Percentiles rank a stretch among this genome's conserved stretches.
Conservation (phyloP, 306 rosid genomes). For the Vicia villosa region DNA sequence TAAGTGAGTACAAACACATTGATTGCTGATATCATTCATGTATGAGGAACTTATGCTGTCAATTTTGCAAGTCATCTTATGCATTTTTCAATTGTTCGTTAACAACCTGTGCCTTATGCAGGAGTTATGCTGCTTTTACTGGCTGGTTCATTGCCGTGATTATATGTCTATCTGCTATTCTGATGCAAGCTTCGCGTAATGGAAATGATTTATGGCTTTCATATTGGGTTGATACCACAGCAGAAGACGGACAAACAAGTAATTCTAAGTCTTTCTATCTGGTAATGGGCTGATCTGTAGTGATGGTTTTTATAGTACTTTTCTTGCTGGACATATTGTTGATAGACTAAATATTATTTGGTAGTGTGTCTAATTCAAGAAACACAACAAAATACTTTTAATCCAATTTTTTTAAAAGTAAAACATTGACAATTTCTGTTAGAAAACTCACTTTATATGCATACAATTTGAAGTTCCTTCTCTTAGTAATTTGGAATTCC, state of each 20-base stretch:
- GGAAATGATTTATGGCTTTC: conserved; percentile 98
- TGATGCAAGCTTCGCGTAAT: conserved; percentile 96
- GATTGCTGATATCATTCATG: background rate
- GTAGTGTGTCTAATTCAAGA: conserved; percentile 11
- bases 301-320: conserved; percentile 6
- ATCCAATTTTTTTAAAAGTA: too few relatives aligned
- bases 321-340: conserved; percentile 29
- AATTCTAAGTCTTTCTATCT: conserved; percentile 76
- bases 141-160: conserved; percentile 69
- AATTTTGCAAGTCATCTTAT: conserved; percentile 15
- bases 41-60: conserved; percentile 17
- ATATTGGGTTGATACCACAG: conserved; percentile 86
- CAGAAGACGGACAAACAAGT: conserved; percentile 52
- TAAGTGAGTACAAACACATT: conserved; percentile 58
- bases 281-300: conserved; percentile 50
- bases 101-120: conserved; percentile 41
- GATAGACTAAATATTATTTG: conserved; percentile 31
- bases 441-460: background rate
- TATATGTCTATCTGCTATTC: conserved; percentile 75
- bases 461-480: conserved; percentile 29
- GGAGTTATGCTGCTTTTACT: conserved; percentile 79
- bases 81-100: conserved; percentile 20
- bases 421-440: too few relatives aligned
- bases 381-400: conserved; percentile 8
- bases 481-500: conserved; percentile 10